Conservation (phyloP, 2,329 filamentous ascomycete species). For the Fusarium papillatum region DNA sequence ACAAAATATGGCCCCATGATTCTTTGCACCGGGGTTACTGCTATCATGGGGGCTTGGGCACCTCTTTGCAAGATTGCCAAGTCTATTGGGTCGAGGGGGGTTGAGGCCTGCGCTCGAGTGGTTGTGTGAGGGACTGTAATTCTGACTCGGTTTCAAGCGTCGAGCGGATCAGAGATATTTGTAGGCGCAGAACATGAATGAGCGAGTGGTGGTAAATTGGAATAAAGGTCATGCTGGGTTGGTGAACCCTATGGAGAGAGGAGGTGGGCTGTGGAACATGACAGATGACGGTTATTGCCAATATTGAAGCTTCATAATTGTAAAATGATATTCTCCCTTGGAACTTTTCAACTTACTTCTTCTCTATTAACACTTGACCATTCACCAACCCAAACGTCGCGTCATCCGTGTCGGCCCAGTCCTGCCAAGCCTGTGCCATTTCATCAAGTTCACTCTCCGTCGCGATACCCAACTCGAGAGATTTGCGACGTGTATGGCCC, state of each 20-base stretch:
- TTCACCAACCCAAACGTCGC: conserved; percentile 47
- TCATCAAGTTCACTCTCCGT: conserved; percentile 42
- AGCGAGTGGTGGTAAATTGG: not conserved
- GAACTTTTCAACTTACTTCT: conserved; percentile 12
- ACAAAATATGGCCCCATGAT: conserved; percentile 51
- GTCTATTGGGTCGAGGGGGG: conserved; percentile 6
- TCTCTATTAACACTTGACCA: conserved; percentile 44
- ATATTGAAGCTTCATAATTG: not conserved
- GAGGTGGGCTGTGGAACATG: not conserved
- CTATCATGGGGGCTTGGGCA: conserved; percentile 47
- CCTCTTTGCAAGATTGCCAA: conserved; percentile 56
- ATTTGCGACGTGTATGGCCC: conserved; percentile 42
- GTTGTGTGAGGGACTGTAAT: conserved; percentile 55
- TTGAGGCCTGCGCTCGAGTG: conserved; percentile 15
- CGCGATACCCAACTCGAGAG: conserved; percentile 42
- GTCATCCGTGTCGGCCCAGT: conserved; percentile 44
- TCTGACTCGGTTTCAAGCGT: too few relatives aligned
- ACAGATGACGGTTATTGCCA: not conserved
- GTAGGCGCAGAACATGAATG: not conserved
- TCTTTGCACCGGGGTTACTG: conserved; percentile 48
- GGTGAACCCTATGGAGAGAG: not conserved
- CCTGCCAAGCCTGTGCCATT: conserved; percentile 45
- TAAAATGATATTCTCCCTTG: not conserved
- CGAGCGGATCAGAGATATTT: not conserved
- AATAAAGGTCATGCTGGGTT: not conserved